A percentile compares a stretch with the other conserved stretches of the same genome.
Conservation (phyloP, 1,284 basidiomycete genomes). For the Trichosporon faecale region DNA sequence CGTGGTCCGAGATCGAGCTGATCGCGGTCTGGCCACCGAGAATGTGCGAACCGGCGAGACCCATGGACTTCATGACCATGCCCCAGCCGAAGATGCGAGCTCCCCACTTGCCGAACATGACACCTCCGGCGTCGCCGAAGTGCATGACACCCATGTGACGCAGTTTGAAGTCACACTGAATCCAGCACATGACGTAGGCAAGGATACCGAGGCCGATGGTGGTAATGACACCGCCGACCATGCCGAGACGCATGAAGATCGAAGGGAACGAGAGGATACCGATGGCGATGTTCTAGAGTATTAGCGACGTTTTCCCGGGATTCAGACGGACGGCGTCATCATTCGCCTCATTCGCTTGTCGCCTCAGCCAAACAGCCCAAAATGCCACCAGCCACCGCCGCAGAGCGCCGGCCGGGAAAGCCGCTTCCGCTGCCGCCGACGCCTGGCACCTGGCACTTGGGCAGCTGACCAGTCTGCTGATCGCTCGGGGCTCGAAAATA, state of each 20-base stretch:
- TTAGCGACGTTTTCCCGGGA: constrained; percentile 1
- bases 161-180: constrained; percentile 48
- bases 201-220: constrained; percentile 37
- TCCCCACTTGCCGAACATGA: constrained; percentile 44
- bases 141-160: constrained; percentile 47
- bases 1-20: constrained; percentile 35
- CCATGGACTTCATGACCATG: constrained; percentile 31
- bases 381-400: neutral
- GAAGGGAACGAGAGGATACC: constrained; percentile 46
- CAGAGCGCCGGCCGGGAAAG: constrained; percentile 3
- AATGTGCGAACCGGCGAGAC: constrained; percentile 44
- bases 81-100: constrained; percentile 36
- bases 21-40: constrained; percentile 43
- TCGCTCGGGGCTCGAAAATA: neutral
- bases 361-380: neutral
- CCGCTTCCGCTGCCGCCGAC: neutral
- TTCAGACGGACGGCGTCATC: neutral
- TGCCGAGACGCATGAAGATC: constrained; percentile 41
- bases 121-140: constrained; percentile 43
- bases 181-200: constrained; percentile 42
- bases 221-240: constrained; percentile 42
- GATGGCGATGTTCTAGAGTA: constrained; percentile 39
- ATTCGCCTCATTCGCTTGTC: neutral
- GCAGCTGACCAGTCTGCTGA: neutral
- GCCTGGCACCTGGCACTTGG: too few relatives aligned